A percentile compares a stretch with the other conserved stretches of the same genome.
Conservation (phyloP, 2,329 filamentous ascomycete species). For the Xylariaceae sp. region DNA sequence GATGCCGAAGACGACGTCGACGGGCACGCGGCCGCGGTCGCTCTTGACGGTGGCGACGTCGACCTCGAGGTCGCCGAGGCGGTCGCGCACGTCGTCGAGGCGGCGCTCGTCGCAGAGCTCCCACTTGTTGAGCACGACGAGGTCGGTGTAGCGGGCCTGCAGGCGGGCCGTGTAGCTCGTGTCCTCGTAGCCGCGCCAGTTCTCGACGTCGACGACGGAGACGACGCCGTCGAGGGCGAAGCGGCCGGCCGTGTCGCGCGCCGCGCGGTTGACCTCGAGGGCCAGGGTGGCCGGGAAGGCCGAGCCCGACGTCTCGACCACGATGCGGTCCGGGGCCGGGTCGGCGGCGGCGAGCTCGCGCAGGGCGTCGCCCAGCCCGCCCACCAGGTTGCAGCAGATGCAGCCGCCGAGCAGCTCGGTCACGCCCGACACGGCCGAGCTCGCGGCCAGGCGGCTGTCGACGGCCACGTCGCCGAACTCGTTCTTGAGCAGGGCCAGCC, state of each 20-base stretch:
- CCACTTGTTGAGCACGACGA: slow-evolving; percentile 93
- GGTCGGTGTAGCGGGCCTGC: slow-evolving; percentile 82
- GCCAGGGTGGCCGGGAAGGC: slow-evolving; percentile 85
- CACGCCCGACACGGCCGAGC: slow-evolving; percentile 77
- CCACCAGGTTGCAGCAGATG: slow-evolving; percentile 98
- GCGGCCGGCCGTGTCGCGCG: slow-evolving; percentile 54
- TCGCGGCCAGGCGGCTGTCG: slow-evolving; percentile 83
- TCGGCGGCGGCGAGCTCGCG: slow-evolving; percentile 55
- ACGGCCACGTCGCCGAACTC: slow-evolving; percentile 94
- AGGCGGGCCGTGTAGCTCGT: slow-evolving; percentile 82
- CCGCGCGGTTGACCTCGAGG: slow-evolving; percentile 79
- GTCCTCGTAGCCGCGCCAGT: slow-evolving; percentile 89
- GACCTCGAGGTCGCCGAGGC: slow-evolving; percentile 72
- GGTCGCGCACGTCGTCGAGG: slow-evolving; percentile 71
- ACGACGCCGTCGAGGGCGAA: slow-evolving; percentile 83
- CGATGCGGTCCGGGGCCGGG: slow-evolving; percentile 66
- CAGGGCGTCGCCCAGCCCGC: slow-evolving; percentile 76
- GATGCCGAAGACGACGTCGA: slow-evolving; percentile 76
- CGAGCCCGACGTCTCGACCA: slow-evolving; percentile 87
- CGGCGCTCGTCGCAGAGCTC: slow-evolving; percentile 65
- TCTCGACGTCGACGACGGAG: slow-evolving; percentile 87
- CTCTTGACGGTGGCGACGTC: slow-evolving; percentile 81
- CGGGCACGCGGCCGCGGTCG: slow-evolving; percentile 68
- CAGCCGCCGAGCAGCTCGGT: slow-evolving; percentile 93
- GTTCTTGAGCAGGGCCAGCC: slow-evolving; percentile 91